phyloP scores from a whole-genome alignment of 805 yeast species.

The Ascoidea asiatica region DNA sequence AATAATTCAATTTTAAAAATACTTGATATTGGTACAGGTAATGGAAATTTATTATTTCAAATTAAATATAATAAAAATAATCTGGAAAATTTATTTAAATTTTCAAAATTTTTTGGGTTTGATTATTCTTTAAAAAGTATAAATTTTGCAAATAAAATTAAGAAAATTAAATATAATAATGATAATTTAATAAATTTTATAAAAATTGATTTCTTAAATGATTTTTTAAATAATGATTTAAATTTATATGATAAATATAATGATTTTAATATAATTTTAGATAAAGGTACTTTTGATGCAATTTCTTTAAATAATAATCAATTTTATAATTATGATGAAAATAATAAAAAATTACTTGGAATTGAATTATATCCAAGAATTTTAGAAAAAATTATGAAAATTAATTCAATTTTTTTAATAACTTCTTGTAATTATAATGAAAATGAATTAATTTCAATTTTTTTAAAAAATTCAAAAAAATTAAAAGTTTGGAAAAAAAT shows the following conservation, averaged over 20 bases:
- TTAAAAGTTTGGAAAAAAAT: constrained; percentile 53
- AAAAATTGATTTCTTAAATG: constrained; percentile 55
- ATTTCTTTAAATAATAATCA: constrained; percentile 67
- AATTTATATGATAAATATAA: constrained; percentile 15
- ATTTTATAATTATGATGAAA: constrained; percentile 22
- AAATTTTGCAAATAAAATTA: constrained; percentile 53
- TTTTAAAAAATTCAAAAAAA: constrained; percentile 25
- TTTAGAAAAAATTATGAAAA: constrained; percentile 40
- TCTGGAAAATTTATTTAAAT: constrained; percentile 23
- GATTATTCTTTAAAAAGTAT: constrained; percentile 83
- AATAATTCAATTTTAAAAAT: constrained; percentile 26
- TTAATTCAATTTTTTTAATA: constrained; percentile 50
- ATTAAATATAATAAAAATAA: constrained; percentile 50
- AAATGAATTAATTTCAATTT: constrained; percentile 46
- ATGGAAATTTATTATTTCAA: constrained; percentile 77
- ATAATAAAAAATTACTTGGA: constrained; percentile 13
- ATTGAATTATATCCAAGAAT: constrained; percentile 49
- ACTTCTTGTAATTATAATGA: constrained; percentile 94
- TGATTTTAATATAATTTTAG: constrained; percentile 63
- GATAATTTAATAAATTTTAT: constrained; percentile 33
- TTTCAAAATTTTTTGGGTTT: constrained; percentile 43
- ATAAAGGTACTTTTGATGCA: constrained; percentile 96
- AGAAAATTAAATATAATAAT: constrained; percentile 22
- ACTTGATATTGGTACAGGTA: constrained; percentile 90
- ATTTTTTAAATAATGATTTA: constrained; percentile 22